Evolutionary conservation across 1,284 basidiomycete species (phyloP), one percentile per base, ranked within the genome.

Genomic region (Naganishia cerealis): DNA sequence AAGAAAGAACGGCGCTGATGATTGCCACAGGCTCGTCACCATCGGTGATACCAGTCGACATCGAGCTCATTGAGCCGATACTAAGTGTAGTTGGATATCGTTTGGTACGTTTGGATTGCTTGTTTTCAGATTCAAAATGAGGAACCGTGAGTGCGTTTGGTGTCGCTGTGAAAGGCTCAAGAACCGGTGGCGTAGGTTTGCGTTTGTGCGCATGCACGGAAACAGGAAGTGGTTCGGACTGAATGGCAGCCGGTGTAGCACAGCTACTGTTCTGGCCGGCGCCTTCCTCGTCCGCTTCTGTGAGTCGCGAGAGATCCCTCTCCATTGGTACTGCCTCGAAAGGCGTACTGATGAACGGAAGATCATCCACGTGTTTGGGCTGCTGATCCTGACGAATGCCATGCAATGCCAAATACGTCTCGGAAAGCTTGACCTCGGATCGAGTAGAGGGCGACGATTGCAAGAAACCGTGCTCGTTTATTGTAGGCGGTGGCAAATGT

Each of bases 231-330:
- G 5, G 46, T 24, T 21, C n/a, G 21, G 46, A 50, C 21, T n/a
- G 10, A 9, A 50, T 24, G 21, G 29, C 29, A 21, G 38, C 36
- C 0, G 58, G 29, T 3, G 42, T 48, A n/a, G 38, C n/a, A 21
- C n/a, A 54, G 21, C 26, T 42, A 5, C 36, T 21, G 33, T 54
- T 16, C 1, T 29, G 15, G 15, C 61, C 50, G 15, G 16, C 12
- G n/a, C 40, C 38, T 7, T 63, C 61, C 24, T 63, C 61, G 12
- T 63, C 61, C n/a, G 50, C 43, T 40, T 63, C 61, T 9, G 50
- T 54, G 24, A 63, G n/a, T 10, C 61, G 61, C 39, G 61, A 63
- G n/a, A 63, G 38, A 24, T 63, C 61, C 61, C 61, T 54, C 39
- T 63, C 61, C 61, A 63, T 53, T 2, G 10, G 50, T 15, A 40